Base-by-base conservation (phyloP, 2,329 filamentous ascomycete genomes). In the Exophiala lecanii-corni region DNA sequence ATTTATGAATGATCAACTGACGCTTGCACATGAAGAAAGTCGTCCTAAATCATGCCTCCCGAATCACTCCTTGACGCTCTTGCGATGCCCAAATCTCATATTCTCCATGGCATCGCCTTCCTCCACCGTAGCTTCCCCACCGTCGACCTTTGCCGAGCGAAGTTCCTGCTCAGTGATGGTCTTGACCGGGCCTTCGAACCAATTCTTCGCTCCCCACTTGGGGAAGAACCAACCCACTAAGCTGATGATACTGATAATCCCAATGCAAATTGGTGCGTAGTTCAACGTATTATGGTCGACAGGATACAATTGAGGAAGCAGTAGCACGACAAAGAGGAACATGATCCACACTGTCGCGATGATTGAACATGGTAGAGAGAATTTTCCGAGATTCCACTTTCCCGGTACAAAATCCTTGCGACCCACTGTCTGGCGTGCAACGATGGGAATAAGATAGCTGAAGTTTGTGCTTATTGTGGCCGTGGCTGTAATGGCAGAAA, bases 211-310 rank as follows among this genome's bases (percentile, higher is more conserved):
- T 5, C 64, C 64, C 6, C 59, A 55, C 3, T 60, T 59, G 1
- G 64, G 65, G 7, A 65, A 45, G 9, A 64, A 43, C 65, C 64
- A 67, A 0, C 64, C 64, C 2, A 55, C 54, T 20, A 66, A 38
- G 37, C 57, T 60, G 49, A 67, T 54, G 23, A 65, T 41, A 18
- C 57, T 61, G 21, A 67, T 58, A 18, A 60, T 63, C 1, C 60
- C 62, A 43, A 68, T 65, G 44, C 60, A 62, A 17, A 67, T 62
- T 0, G 64, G 64, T 2, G 63, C 62, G 52, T 68, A 67, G 39
- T 68, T 68, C 16, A 68, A 47, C 1, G 62, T 66, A 54, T 62
- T 18, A 5, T 42, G 54, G 9, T 58, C 63, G 7, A 67, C 62
- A 5, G 65, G 65, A 47, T 63, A 68, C 3, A 63, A 5, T 39